Base-by-base conservation (phyloP, 164 flowering plant genomes). In the Vitis amurensis region DNA sequence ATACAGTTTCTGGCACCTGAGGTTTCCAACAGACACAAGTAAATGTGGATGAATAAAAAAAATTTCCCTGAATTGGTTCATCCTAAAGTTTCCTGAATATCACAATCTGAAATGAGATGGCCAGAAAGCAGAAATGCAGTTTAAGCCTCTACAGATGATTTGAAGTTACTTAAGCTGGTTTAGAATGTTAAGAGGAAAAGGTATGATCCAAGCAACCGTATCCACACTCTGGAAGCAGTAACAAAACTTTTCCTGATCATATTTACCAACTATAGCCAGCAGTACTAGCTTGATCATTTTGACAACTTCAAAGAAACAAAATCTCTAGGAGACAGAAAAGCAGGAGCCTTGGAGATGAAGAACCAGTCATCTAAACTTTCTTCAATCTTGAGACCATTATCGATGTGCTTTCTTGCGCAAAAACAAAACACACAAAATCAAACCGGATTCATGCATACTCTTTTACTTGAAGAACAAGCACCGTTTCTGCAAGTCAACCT, bases 291-390 rank as follows among this genome's bases (percentile, higher is more conserved):
- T 11, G 27, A 11, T 19, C 11, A 7, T 27, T 57, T 17, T 19
- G 11, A 19, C 31, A 19, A 58, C 15, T 12, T 7, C 9, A 58
- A 19, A 55, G 16, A 55, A 55, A 55, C 16, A 55, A 55, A 3
- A 12, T 16, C 17, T 55, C 58, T 27, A 19, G 30, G 31, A 27
- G 9, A 13, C 30, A 58, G 13, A 19, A 58, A 19, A 58, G 10
- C 61, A 58, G 30, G 37, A 17, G 27, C 61, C 30, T 19, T 10
- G 27, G 61, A 27, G 27, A 27, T 10, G 13, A 58, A 10, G 61
- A 27, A 11, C 61, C 61, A 58, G 17, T 12, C 62, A 59, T 27
- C 62, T 59, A 59, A 59, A 59, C 62, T 59, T 19, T 29, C 62
- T 1, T 11, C 14, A 29, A 59, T 19, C 14, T 11, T 57, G 8